Evolutionary conservation across 2,329 filamentous ascomycete species (phyloP), one percentile per base, ranked within the genome.

Genomic region (Talaromyces verruculosus): DNA sequence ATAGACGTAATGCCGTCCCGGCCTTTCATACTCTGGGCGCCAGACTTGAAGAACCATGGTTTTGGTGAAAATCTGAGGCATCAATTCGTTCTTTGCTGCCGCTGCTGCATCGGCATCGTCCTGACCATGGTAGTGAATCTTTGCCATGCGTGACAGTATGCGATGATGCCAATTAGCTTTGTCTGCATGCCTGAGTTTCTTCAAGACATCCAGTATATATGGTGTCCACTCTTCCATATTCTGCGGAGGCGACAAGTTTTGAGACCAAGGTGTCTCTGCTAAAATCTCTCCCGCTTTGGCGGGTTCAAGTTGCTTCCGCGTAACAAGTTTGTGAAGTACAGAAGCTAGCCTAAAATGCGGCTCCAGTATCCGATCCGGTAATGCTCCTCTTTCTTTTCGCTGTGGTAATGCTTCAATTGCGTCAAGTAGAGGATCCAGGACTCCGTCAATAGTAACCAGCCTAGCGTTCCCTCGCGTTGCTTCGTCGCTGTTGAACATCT

Each of bases 81-180:
- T 93, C 15, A 96, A 86, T 64, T 94, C 91, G 73, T 89, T 86
- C 71, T 93, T 93, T 25, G 91, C 89, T 37, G 85, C 86, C 15
- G 84, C 77, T 5, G 84, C 84, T 11, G 84, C 82, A 69, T 60
- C 37, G n/a, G 83, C 77, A 61, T 83, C 81, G 58, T 81, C 80
- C 2, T 79, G 75, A 47, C 85, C 84, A 65, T 89, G 83, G 69
- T 87, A 90, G 6, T 89, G 79, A 47, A 89, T 82, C 69, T 85
- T 84, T 5, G 87, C 88, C 68, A 91, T 89, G 28, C 93, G 88
- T 73, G 90, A 89, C 63, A 92, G 91, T 80, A 97, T 93, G 22
- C 93, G 90, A 76, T 97, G 93, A 74, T 97, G 93, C 93, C 93
- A 97, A 72, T 95, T 94, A 0, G 91, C 91, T 81, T 96, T 96